Conservation (phyloP, 805 yeast genomes). For the Nakazawaea ambrosiae region DNA sequence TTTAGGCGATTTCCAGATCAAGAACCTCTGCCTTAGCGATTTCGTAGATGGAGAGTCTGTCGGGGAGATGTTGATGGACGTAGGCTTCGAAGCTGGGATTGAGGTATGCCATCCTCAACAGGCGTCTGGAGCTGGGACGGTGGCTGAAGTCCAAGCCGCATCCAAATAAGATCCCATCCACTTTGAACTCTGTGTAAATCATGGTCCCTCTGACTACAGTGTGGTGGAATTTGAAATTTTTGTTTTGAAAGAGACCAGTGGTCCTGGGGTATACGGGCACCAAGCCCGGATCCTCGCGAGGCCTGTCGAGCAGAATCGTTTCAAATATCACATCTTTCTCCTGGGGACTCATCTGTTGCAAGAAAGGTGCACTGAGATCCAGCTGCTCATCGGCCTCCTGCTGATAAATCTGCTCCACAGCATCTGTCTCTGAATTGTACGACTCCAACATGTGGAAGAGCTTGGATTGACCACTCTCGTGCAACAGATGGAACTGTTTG, state of each 20-base stretch:
- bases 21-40: too few species aligned
- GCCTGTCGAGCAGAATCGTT: background rate
- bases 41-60: too few species aligned
- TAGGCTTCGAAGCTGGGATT: constrained; percentile 5
- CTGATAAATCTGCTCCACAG: too few species aligned
- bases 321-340: constrained; percentile 6
- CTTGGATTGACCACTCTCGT: background rate
- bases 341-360: background rate
- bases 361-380: background rate
- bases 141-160: constrained; percentile 9
- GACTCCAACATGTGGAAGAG: background rate
- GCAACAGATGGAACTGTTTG: background rate
- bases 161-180: constrained; percentile 1
- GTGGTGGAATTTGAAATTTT: background rate
- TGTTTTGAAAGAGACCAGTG: background rate
- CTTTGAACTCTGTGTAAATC: constrained; percentile 3
- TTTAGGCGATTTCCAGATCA: constrained; percentile 4
- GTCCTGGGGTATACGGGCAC: background rate
- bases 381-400: background rate
- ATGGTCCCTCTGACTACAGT: constrained; percentile 6
- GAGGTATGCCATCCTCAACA: constrained; percentile 1
- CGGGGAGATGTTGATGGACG: background rate
- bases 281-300: background rate
- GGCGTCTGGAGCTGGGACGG: background rate
- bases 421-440: background rate